Conservation (phyloP, 2,329 filamentous ascomycete species). For the Pestalotiopsis fici region DNA sequence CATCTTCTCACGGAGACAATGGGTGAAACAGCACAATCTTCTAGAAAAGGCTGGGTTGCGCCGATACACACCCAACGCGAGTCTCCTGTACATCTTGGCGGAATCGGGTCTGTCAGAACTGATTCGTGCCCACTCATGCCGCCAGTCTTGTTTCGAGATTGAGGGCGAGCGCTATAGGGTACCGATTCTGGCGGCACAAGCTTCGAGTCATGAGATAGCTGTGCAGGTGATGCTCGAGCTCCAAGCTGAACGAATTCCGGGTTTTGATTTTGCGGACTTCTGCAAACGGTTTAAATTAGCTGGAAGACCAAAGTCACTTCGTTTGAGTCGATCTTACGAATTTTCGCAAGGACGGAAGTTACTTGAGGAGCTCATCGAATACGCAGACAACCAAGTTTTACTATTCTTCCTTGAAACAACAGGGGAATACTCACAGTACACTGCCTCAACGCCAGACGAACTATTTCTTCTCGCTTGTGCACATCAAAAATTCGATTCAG, state of each 20-base stretch:
- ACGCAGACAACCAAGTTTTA: not conserved
- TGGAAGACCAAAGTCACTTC: too few relatives aligned
- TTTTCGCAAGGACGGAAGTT: not conserved
- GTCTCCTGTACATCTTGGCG: constrained; percentile 15
- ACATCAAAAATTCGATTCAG: not conserved
- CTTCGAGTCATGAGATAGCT: not conserved
- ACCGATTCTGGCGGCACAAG: not conserved
- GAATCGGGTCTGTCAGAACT: not conserved
- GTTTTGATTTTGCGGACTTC: not conserved
- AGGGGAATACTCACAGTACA: too few relatives aligned
- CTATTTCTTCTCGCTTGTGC: too few relatives aligned
- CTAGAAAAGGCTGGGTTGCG: constrained; percentile 7
- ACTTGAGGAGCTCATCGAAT: not conserved
- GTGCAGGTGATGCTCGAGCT: not conserved
- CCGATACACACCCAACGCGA: not conserved
- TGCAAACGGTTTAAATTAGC: not conserved
- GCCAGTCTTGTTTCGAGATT: not conserved
- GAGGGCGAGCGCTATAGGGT: not conserved
- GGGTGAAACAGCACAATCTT: constrained; percentile 12
- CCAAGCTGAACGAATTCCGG: not conserved
- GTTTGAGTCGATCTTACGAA: too few relatives aligned
- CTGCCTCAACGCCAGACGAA: too few relatives aligned
- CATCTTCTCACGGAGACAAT: not conserved
- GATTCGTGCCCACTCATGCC: not conserved
- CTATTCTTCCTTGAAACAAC: not conserved